Conservation (phyloP, 257 asterid species). For the Ilex asprella region DNA sequence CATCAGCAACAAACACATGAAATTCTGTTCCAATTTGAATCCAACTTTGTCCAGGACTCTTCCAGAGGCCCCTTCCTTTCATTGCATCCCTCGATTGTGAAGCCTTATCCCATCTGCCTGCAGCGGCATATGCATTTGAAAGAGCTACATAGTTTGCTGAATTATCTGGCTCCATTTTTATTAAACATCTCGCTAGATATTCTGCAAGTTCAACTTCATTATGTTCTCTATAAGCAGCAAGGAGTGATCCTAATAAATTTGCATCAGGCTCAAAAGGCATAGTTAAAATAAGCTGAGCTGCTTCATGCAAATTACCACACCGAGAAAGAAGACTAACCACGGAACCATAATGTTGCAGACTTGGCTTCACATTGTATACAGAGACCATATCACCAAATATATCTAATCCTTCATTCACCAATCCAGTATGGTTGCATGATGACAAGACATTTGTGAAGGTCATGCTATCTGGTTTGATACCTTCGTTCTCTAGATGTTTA, state of each 20-base stretch:
- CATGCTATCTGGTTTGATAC: constrained; percentile 17
- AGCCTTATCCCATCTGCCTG: constrained; percentile 25
- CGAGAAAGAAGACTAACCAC: constrained; percentile 20
- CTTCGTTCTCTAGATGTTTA: constrained; percentile 10
- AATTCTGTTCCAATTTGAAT: constrained; percentile 20
- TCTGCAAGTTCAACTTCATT: constrained; percentile 21
- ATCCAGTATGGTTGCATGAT: constrained; percentile 24
- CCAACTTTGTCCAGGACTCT: constrained; percentile 29
- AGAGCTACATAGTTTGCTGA: constrained; percentile 25
- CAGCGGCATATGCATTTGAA: constrained; percentile 27
- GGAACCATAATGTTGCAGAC: constrained; percentile 24
- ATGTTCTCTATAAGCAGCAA: constrained; percentile 28
- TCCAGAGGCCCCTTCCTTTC: constrained; percentile 19
- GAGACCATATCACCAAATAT: constrained; percentile 18
- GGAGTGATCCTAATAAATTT: constrained; percentile 15
- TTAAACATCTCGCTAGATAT: constrained; percentile 10
- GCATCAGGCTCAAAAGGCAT: constrained; percentile 26
- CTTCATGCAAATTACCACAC: constrained; percentile 16
- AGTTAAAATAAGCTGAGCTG: constrained; percentile 13
- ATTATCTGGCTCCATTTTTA: constrained; percentile 24
- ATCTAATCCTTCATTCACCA: constrained; percentile 11
- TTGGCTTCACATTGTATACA: constrained; percentile 15
- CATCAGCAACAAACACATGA: constrained; percentile 24
- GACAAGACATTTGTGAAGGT: constrained; percentile 24
- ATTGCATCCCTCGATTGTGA: constrained; percentile 19